These are phyloP conservation scores for Pyrenochaeta sp. DNA, from an alignment of 2,329 filamentous ascomycete genomes.

Conservation along the genomic window DNA sequence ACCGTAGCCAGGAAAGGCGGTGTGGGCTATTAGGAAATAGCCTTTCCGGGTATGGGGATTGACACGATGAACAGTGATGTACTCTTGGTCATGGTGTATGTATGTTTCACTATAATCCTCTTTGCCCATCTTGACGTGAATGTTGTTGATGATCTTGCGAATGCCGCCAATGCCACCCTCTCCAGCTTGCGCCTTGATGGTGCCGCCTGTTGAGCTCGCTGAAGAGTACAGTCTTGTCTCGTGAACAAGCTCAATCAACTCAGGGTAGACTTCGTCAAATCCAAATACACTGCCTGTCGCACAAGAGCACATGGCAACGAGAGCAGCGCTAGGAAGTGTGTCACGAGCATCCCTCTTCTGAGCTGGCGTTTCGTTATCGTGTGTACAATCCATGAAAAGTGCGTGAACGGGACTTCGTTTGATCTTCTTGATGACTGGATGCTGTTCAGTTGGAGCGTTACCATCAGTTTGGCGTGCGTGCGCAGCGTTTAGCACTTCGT, in stretches of 20 bases:
- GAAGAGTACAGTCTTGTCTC: conserved; percentile 87
- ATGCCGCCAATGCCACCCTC: conserved; percentile 86
- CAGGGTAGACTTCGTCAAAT: conserved; percentile 95
- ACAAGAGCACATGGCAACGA: conserved; percentile 95
- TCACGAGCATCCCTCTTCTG: conserved; percentile 95
- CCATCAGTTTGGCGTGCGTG: conserved; percentile 39
- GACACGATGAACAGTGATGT: conserved; percentile 94
- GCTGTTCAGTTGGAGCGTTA: conserved; percentile 25
- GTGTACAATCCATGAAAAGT: conserved; percentile 98
- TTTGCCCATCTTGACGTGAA: conserved; percentile 94
- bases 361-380: conserved; percentile 95
- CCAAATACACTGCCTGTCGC: conserved; percentile 97
- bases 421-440: conserved; percentile 79
- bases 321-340: conserved; percentile 89
- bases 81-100: conserved; percentile 94
- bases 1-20: conserved; percentile 90
- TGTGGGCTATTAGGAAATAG: conserved; percentile 95
- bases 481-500: conserved; percentile 76
- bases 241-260: conserved; percentile 88
- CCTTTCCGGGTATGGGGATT: conserved; percentile 92
- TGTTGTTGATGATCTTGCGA: conserved; percentile 92
- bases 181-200: conserved; percentile 71
- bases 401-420: conserved; percentile 90
- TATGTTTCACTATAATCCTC: conserved; percentile 95
- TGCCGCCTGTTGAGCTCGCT: conserved; percentile 67